phyloP scores from a whole-genome alignment of 2,329 filamentous ascomycete genomes.

The Fusarium gaditjirri region DNA sequence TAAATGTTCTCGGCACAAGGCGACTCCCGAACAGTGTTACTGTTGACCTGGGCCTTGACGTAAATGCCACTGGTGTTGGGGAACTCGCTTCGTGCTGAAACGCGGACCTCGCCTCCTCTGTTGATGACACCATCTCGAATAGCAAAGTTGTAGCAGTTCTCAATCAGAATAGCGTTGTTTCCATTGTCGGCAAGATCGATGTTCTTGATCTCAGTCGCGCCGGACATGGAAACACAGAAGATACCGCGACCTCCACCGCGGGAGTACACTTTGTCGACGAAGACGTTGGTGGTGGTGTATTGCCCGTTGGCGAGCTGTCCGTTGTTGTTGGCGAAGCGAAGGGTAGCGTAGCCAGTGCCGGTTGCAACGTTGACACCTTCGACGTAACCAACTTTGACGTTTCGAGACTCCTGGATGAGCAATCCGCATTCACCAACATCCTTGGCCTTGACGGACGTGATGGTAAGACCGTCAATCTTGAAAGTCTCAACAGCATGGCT shows the following conservation, averaged over 20 bases:
- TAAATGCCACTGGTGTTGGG: slow-evolving; percentile 63
- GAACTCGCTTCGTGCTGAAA: slow-evolving; percentile 64
- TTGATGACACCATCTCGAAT: slow-evolving; percentile 63
- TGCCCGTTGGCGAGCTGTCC: slow-evolving; percentile 59
- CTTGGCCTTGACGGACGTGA: slow-evolving; percentile 62
- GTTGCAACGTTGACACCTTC: slow-evolving; percentile 65
- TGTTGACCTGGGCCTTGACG: slow-evolving; percentile 61
- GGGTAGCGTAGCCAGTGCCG: slow-evolving; percentile 65
- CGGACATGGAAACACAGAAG: slow-evolving; percentile 67
- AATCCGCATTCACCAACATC: slow-evolving; percentile 67
- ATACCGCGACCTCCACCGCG: slow-evolving; percentile 66
- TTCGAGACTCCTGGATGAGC: slow-evolving; percentile 64
- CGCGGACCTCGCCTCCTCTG: slow-evolving; percentile 65
- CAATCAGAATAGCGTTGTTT: slow-evolving; percentile 66
- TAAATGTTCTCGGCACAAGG: slow-evolving; percentile 65
- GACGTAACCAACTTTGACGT: slow-evolving; percentile 63
- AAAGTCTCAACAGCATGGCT: slow-evolving; percentile 69
- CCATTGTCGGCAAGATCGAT: slow-evolving; percentile 64
- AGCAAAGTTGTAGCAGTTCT: slow-evolving; percentile 68
- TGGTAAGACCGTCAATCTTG: slow-evolving; percentile 66
- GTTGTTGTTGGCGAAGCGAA: slow-evolving; percentile 68
- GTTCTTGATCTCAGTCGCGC: slow-evolving; percentile 60
- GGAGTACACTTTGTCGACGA: slow-evolving; percentile 63
- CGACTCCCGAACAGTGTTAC: slow-evolving; percentile 61
- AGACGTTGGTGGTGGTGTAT: slow-evolving; percentile 63